Percentiles rank a stretch among this genome's conserved stretches.
phyloP scores from a whole-genome alignment of 2,329 filamentous ascomycete genomes.

The Stachybotrys chlorohalonatus region DNA sequence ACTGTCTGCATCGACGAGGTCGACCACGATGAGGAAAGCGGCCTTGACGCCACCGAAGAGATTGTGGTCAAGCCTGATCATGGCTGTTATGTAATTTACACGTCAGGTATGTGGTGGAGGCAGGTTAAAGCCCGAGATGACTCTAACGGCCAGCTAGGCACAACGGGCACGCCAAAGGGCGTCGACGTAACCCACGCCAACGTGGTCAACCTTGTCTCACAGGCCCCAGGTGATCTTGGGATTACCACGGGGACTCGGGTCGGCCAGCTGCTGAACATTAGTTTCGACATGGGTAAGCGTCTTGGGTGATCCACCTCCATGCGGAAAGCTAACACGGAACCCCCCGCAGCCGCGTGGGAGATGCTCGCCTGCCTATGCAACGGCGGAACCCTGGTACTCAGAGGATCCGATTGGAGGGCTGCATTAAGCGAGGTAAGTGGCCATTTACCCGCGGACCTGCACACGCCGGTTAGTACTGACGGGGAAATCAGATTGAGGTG shows the following conservation, averaged over 20 bases:
- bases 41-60: constrained; percentile 3
- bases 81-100: constrained; percentile 44
- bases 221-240: constrained; percentile 39
- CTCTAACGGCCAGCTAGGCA: constrained; percentile 20
- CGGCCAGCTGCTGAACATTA: constrained; percentile 46
- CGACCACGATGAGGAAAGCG: background rate
- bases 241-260: constrained; percentile 41
- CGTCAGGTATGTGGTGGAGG: constrained; percentile 30
- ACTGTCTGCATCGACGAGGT: constrained; percentile 20
- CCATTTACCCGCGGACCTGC: background rate
- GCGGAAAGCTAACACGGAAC: background rate
- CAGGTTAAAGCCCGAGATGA: background rate
- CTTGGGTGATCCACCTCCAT: background rate
- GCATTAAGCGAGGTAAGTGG: constrained; percentile 31
- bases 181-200: constrained; percentile 48
- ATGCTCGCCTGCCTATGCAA: constrained; percentile 46
- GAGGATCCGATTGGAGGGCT: constrained; percentile 39
- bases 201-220: constrained; percentile 43
- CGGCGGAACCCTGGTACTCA: constrained; percentile 43
- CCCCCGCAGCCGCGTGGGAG: constrained; percentile 44
- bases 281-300: constrained; percentile 50
- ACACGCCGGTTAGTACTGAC: constrained; percentile 1
- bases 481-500: constrained; percentile 31
- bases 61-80: constrained; percentile 16
- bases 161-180: constrained; percentile 49